Conservation (phyloP, 2,329 filamentous ascomycete genomes). For the Cadophora gregata region DNA sequence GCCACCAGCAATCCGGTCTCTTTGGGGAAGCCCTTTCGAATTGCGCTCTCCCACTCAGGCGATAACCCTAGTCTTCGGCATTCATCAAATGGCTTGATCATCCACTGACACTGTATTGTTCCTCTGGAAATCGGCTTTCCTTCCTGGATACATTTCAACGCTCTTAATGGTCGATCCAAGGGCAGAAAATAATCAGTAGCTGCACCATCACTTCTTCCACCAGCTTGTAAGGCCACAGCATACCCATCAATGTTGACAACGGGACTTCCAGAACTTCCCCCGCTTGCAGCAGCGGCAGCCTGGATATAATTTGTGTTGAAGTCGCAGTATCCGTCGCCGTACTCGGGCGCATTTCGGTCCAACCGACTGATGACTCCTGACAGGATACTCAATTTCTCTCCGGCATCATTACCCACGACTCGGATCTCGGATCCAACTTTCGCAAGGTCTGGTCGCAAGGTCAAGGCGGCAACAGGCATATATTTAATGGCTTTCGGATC, state of each 20-base stretch:
- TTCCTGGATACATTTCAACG: slow-evolving; percentile 82
- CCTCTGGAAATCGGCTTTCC: slow-evolving; percentile 80
- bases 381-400: slow-evolving; percentile 96
- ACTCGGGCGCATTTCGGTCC: slow-evolving; percentile 96
- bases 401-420: slow-evolving; percentile 97
- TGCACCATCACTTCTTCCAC: slow-evolving; percentile 90
- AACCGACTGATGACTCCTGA: slow-evolving; percentile 96
- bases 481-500: slow-evolving; percentile 97
- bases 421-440: slow-evolving; percentile 92
- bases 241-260: slow-evolving; percentile 95
- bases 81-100: slow-evolving; percentile 97
- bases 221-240: slow-evolving; percentile 91
- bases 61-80: slow-evolving; percentile 87
- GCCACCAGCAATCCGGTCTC: slow-evolving; percentile 98
- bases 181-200: slow-evolving; percentile 98
- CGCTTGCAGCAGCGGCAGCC: slow-evolving; percentile 94
- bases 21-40: slow-evolving; percentile 83
- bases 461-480: slow-evolving; percentile 84
- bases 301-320: slow-evolving; percentile 98
- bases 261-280: slow-evolving; percentile 96
- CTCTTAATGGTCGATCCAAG: slow-evolving; percentile 86
- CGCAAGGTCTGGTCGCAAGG: slow-evolving; percentile 84
- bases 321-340: slow-evolving; percentile 96
- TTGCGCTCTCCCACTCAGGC: slow-evolving; percentile 83
- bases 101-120: slow-evolving; percentile 97